phyloP scores from a whole-genome alignment of 345 rosid genomes.

The Citrus trifoliata region DNA sequence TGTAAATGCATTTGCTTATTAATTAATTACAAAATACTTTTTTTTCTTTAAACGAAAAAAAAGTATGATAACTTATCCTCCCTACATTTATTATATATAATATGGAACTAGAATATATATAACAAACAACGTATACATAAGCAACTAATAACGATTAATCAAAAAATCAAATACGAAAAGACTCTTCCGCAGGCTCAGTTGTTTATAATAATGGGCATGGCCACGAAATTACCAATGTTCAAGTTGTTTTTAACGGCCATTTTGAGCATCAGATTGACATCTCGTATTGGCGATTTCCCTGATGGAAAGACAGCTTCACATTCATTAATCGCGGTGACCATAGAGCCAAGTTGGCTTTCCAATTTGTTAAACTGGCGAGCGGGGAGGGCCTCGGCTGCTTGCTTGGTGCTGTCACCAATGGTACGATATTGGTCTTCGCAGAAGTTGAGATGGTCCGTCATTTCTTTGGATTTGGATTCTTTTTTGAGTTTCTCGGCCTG shows the following conservation, averaged over 20 bases:
- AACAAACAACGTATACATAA: no score
- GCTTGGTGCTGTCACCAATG: background rate
- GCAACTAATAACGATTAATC: no score
- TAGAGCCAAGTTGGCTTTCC: background rate
- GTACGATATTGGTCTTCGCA: background rate
- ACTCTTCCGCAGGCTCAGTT: background rate
- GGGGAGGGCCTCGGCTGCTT: background rate
- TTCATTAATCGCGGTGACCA: background rate
- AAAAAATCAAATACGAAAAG: background rate
- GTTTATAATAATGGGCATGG: background rate
- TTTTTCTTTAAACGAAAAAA: no score
- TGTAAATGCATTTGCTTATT: no score
- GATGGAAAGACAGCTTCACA: background rate
- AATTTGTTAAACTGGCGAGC: background rate
- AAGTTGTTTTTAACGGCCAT: background rate
- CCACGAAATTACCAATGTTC: background rate
- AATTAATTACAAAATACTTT: no score
- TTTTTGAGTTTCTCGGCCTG: background rate
- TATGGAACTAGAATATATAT: no score
- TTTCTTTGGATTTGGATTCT: background rate
- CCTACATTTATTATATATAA: no score
- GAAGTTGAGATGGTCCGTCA: background rate
- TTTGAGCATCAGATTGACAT: background rate
- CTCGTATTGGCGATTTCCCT: background rate
- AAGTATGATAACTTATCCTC: no score